phyloP scores from a whole-genome alignment of 1,139 yeast genomes.

The Wickerhamiella pararugosa region DNA sequence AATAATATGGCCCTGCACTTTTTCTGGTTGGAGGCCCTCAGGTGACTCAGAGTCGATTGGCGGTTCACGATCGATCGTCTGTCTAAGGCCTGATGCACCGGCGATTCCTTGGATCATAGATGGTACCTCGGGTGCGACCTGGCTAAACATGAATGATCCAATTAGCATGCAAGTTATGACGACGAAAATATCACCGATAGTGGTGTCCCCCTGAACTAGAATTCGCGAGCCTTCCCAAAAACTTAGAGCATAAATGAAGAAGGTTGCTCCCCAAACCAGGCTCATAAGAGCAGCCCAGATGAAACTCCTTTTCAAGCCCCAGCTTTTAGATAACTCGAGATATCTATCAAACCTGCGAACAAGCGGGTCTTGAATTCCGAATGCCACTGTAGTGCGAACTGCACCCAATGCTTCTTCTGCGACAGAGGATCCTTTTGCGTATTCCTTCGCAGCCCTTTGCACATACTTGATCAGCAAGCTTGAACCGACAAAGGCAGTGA shows the following conservation, averaged over 20 bases:
- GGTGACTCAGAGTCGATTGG: constrained; percentile 14
- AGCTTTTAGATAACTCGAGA: constrained; percentile 14
- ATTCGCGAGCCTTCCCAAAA: constrained; percentile 13
- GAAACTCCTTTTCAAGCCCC: constrained; percentile 15
- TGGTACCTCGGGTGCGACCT: constrained; percentile 18
- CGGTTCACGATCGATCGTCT: constrained; percentile 18
- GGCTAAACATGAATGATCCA: constrained; percentile 19
- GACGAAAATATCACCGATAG: constrained; percentile 9
- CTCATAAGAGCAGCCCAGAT: constrained; percentile 17
- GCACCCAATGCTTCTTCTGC: constrained; percentile 20
- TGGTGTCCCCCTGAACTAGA: constrained; percentile 9
- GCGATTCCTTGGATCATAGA: constrained; percentile 17
- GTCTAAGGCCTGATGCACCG: constrained; percentile 19
- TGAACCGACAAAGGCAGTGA: constrained; percentile 11
- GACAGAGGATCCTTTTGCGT: constrained; percentile 18
- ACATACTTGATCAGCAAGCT: constrained; percentile 15
- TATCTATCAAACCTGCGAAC: constrained; percentile 14
- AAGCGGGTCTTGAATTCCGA: constrained; percentile 19
- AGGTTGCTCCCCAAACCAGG: constrained; percentile 10
- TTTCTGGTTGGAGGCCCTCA: constrained; percentile 17
- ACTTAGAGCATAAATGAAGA: constrained; percentile 9
- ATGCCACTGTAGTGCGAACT: constrained; percentile 20
- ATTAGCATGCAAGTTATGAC: constrained; percentile 17
- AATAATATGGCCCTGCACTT: constrained; percentile 33
- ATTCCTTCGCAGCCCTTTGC: constrained; percentile 14